A percentile compares a stretch with the other conserved stretches of the same genome.
Conservation (phyloP, 2,329 filamentous ascomycete species). For the Fonsecaea multimorphosa region DNA sequence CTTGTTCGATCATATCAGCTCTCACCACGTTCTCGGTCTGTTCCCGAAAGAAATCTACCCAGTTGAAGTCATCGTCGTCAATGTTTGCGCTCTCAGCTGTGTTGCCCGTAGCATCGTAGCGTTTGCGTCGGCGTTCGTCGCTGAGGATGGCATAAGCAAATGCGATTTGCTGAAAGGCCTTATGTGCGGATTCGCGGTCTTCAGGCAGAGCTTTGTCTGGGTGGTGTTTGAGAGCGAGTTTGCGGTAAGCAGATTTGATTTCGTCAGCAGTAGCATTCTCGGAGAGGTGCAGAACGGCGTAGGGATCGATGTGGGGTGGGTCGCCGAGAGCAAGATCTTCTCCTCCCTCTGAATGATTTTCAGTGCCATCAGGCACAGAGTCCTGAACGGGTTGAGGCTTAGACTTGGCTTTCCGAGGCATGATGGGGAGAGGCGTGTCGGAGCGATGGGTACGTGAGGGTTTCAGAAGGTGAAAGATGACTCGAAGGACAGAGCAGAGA, state of each 20-base stretch:
- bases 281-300: conserved; percentile 75
- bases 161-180: conserved; percentile 85
- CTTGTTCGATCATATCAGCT: conserved; percentile 73
- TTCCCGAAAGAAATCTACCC: conserved; percentile 85
- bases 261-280: conserved; percentile 75
- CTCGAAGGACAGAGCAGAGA: background rate
- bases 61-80: conserved; percentile 82
- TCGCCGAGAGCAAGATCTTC: conserved; percentile 63
- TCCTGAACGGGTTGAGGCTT: conserved; percentile 22
- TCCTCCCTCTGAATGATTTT: conserved; percentile 12
- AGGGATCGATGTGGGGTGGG: conserved; percentile 75
- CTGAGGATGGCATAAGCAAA: conserved; percentile 95
- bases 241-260: conserved; percentile 86
- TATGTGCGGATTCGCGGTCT: conserved; percentile 74
- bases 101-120: conserved; percentile 89
- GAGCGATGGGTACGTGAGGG: background rate
- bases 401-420: conserved; percentile 34
- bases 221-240: conserved; percentile 79
- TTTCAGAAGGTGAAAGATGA: background rate
- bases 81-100: conserved; percentile 79
- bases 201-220: conserved; percentile 80
- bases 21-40: conserved; percentile 82
- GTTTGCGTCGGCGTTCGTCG: conserved; percentile 76
- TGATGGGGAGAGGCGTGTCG: conserved; percentile 13
- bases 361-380: background rate